phyloP scores from a whole-genome alignment of 768 basidiomycete species.

The Macrocybe gigantea region DNA sequence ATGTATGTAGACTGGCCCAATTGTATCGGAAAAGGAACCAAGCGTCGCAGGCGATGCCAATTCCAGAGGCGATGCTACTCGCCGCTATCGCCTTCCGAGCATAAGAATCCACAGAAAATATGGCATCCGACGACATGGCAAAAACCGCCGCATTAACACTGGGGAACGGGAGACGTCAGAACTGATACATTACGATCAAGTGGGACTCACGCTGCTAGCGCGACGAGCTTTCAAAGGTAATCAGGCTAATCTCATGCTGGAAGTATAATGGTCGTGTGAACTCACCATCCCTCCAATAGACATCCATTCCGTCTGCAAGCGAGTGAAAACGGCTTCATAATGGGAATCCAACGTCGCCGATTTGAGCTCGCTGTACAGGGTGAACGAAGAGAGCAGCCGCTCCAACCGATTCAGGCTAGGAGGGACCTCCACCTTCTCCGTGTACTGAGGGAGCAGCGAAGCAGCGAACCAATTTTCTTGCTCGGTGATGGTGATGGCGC shows the following conservation, averaged over 20 bases:
- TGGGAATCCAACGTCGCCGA: conserved; percentile 40
- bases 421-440: conserved; percentile 30
- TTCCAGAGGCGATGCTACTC: conserved; percentile 53
- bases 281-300: conserved; percentile 57
- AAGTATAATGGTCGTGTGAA: conserved; percentile 3
- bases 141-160: conserved; percentile 56
- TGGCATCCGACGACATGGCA: conserved; percentile 46
- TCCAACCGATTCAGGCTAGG: conserved; percentile 25
- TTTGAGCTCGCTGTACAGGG: conserved; percentile 51
- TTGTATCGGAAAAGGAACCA: conserved; percentile 66
- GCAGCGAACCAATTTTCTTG: conserved; percentile 7
- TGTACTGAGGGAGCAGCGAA: conserved; percentile 33
- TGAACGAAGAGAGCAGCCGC: conserved; percentile 40
- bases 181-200: neutral
- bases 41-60: conserved; percentile 57
- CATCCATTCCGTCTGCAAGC: conserved; percentile 59
- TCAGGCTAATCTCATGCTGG: neutral
- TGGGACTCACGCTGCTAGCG: conserved; percentile 46
- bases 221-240: conserved; percentile 39
- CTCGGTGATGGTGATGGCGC: too few relatives aligned
- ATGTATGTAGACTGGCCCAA: conserved; percentile 44
- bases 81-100: conserved; percentile 50
- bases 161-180: neutral
- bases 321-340: conserved; percentile 41
- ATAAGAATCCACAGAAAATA: conserved; percentile 43